These are phyloP conservation scores for Hymenoscyphus repandus DNA, from an alignment of 2,329 filamentous ascomycete species.

Conservation along the genomic window DNA sequence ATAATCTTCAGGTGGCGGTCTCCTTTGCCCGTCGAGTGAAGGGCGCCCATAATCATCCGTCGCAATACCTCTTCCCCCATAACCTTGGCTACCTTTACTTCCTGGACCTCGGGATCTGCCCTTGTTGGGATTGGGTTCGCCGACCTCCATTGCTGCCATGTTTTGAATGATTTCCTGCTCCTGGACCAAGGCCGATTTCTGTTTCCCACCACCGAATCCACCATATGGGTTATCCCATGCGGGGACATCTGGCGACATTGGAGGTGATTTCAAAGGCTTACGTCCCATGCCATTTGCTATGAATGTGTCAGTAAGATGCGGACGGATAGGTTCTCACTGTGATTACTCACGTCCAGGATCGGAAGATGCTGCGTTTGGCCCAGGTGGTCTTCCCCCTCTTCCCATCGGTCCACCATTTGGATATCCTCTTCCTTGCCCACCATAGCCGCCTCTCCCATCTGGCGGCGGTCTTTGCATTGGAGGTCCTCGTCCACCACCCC, in stretches of 20 bases:
- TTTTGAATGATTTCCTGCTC: conserved; percentile 31
- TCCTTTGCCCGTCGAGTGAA: conserved; percentile 16
- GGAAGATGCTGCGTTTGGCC: conserved; percentile 21
- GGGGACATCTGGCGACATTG: conserved; percentile 34
- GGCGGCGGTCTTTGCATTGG: conserved; percentile 26
- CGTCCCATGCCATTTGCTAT: conserved; percentile 19
- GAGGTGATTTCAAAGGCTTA: conserved; percentile 29
- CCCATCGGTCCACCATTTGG: conserved; percentile 22
- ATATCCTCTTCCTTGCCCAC: conserved; percentile 26
- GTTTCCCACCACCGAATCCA: conserved; percentile 35
- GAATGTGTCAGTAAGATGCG: conserved; percentile 12
- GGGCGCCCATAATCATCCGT: conserved; percentile 25
- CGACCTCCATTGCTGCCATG: conserved; percentile 29
- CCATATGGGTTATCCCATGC: conserved; percentile 47
- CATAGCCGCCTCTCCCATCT: conserved; percentile 23
- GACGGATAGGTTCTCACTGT: conserved; percentile 12
- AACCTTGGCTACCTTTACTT: conserved; percentile 23
- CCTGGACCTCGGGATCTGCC: conserved; percentile 18
- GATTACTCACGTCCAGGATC: conserved; percentile 29
- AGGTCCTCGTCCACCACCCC: conserved; percentile 22
- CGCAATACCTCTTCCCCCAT: conserved; percentile 9
- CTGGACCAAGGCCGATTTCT: conserved; percentile 36
- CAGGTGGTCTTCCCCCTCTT: conserved; percentile 24
- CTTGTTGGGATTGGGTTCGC: conserved; percentile 9
- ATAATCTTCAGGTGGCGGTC: conserved; percentile 12